Percentiles rank a stretch among this genome's conserved stretches.
phyloP scores from a whole-genome alignment of 73 alveolate species.

The Symbiodinium pilosum region DNA sequence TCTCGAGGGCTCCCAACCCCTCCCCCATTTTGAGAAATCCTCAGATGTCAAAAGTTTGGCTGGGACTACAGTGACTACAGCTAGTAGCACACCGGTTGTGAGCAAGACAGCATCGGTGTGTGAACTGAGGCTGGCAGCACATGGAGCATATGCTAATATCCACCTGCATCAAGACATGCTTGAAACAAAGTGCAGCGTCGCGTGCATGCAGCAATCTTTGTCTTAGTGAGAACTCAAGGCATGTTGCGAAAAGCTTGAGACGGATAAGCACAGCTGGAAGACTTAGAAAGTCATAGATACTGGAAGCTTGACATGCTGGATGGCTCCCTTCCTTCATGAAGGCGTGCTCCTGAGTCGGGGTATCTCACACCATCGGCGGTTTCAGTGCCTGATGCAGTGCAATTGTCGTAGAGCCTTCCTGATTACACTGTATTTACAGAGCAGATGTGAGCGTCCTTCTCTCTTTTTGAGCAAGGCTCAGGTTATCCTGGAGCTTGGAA shows the following conservation, averaged over 20 bases:
- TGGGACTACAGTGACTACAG: no score
- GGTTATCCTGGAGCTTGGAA: no score
- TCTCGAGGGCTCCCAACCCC: no score
- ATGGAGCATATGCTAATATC: not conserved
- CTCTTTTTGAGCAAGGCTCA: no score
- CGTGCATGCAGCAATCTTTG: not conserved
- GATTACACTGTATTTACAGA: not conserved
- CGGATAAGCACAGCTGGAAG: not conserved
- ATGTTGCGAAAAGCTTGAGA: not conserved
- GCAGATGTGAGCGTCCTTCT: no score
- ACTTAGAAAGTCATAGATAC: not conserved
- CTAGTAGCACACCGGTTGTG: no score
- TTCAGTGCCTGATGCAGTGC: not conserved
- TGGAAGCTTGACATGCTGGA: not conserved
- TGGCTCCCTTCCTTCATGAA: conserved; percentile 10
- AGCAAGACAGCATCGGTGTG: no score
- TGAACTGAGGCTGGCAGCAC: no score
- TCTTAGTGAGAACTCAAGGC: not conserved
- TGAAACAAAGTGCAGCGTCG: not conserved
- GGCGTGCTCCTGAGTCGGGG: not conserved
- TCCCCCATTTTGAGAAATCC: no score
- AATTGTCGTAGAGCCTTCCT: not conserved
- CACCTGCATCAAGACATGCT: not conserved
- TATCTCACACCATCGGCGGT: not conserved
- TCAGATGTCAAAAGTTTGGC: no score